phyloP scores from a whole-genome alignment of 305 asterid genomes.

The Solanum hybrid region DNA sequence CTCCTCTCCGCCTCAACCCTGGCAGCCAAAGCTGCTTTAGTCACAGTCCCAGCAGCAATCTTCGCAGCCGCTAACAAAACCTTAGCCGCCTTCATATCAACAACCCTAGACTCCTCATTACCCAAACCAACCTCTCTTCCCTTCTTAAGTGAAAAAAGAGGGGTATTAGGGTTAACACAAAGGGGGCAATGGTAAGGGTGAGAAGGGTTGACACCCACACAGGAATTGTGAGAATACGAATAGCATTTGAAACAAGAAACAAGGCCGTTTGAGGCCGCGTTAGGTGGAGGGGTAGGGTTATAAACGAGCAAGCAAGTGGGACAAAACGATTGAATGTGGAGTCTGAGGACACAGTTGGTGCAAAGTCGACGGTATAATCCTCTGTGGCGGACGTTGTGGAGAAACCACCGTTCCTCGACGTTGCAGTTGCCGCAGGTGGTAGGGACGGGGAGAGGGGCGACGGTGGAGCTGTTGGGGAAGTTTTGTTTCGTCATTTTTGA shows the following conservation, averaged over 20 bases:
- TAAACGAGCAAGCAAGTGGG: constrained; percentile 73
- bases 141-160: constrained; percentile 30
- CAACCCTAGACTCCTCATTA: constrained; percentile 30
- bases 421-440: constrained; percentile 58
- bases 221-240: constrained; percentile 58
- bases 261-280: constrained; percentile 19
- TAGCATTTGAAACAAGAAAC: constrained; percentile 58
- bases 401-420: constrained; percentile 43
- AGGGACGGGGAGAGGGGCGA: constrained; percentile 7
- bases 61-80: constrained; percentile 63
- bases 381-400: constrained; percentile 69
- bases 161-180: constrained; percentile 44
- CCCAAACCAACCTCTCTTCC: constrained; percentile 18
- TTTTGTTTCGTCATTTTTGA: background rate
- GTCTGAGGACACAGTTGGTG: constrained; percentile 82
- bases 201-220: constrained; percentile 30
- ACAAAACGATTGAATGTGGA: constrained; percentile 68
- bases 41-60: constrained; percentile 50
- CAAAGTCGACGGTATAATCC: constrained; percentile 60
- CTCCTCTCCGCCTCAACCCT: constrained; percentile 61
- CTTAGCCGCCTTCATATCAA: constrained; percentile 53
- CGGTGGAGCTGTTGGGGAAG: constrained; percentile 1
- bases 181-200: constrained; percentile 63
- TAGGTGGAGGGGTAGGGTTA: constrained; percentile 31
- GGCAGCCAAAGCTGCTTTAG: constrained; percentile 44